Conservation (phyloP, 805 yeast species). For the Jamesozyma piceae region DNA sequence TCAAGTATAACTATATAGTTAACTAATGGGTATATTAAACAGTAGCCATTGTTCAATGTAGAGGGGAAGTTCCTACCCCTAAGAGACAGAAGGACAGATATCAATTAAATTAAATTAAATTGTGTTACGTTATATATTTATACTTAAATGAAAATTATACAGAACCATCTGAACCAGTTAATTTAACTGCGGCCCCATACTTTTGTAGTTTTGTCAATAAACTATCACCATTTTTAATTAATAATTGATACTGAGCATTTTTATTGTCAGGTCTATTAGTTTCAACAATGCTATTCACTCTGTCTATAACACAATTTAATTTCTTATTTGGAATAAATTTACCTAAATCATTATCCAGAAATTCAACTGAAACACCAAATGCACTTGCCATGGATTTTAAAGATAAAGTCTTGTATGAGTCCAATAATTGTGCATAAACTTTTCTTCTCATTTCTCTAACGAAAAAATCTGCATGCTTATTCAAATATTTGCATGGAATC, state of each 20-base stretch:
- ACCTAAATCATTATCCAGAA: constrained; percentile 78
- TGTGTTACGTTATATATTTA: not conserved
- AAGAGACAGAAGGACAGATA: not conserved
- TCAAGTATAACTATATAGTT: too few relatives aligned
- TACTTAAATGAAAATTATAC: not conserved
- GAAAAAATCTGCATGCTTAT: constrained; percentile 73
- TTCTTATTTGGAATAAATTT: constrained; percentile 88
- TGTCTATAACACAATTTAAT: constrained; percentile 89
- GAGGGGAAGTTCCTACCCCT: too few relatives aligned
- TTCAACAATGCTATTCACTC: constrained; percentile 89
- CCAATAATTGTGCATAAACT: constrained; percentile 88
- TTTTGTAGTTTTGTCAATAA: constrained; percentile 89
- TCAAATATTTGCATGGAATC: constrained; percentile 54
- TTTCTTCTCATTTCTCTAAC: constrained; percentile 89
- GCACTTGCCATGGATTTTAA: constrained; percentile 88
- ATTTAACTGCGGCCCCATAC: constrained; percentile 93
- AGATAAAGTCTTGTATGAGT: constrained; percentile 85
- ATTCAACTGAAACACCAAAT: constrained; percentile 82
- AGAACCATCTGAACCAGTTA: constrained; percentile 81
- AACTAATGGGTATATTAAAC: too few relatives aligned
- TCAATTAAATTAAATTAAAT: too few relatives aligned
- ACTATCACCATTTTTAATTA: constrained; percentile 87
- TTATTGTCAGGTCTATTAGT: constrained; percentile 95
- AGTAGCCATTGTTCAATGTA: too few relatives aligned
- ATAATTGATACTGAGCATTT: constrained; percentile 80